Evolutionary conservation across 83 land plant genomes (phyloP), one percentile per base, ranked within the genome.

Genomic region (Picea mariana): DNA sequence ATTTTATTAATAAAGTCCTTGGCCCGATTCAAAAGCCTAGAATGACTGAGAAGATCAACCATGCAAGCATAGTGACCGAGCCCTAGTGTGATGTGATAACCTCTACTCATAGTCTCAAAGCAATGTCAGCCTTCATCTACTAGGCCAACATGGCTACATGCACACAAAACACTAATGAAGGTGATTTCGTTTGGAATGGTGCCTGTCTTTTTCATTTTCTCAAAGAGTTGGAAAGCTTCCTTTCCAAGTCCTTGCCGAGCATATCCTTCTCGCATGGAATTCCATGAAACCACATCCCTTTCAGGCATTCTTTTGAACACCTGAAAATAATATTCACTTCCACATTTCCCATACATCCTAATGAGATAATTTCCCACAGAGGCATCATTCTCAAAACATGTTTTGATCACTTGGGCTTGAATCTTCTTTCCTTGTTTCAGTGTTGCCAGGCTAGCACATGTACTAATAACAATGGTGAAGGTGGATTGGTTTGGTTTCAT

Each of bases 331-430:
- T 44, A 61, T 69, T 78, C 62, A 63, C 83, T 72, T 6, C 77
- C 81, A 66, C 89, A 90, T 85, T 90, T 92, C 20, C 87, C 72
- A 80, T 92, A 92, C 94, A 92, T 87, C 26, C 87, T 62, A 52
- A 90, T 67, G 69, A 90, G 75, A n/a, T 90, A 75, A 62, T 88
- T 92, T 5, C 86, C 85, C 55, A 92, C 93, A 17, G 82, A 72
- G 62, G 85, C 62, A 64, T 92, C 84, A 75, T 83, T 61, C 63
- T 85, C 89, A 67, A 88, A 62, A 23, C 94, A 91, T 81, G 31
- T 83, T 76, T 42, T 77, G 23, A 87, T 76, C 8, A 75, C 85
- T 23, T 85, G 80, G 12, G 86, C 90, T 81, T 92, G 94, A 78
- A 92, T 61, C 78, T 87, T 88, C 27, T 20, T 78, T 60, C 95